These are phyloP conservation scores for Brassica balearica DNA, from an alignment of 441 rosid species.

Conservation along the genomic window DNA sequence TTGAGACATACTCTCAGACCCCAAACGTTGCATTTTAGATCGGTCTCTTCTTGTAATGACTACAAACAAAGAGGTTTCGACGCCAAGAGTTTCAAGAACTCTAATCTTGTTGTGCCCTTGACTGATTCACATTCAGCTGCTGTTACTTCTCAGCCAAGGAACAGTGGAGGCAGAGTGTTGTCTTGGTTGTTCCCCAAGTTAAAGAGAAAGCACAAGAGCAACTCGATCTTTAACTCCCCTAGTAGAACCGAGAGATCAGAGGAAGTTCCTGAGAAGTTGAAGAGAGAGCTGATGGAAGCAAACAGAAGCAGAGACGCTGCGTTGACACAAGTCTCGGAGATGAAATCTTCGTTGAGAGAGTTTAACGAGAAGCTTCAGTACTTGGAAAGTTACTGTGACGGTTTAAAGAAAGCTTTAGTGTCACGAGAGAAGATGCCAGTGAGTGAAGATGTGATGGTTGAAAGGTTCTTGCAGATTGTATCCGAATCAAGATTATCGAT, in stretches of 20 bases:
- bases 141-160: conserved; percentile 62
- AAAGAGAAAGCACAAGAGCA: conserved; percentile 71
- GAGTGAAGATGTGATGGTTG: conserved; percentile 87
- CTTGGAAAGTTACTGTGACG: conserved; percentile 81
- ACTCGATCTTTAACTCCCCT: conserved; percentile 51
- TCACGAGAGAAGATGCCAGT: conserved; percentile 63
- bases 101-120: conserved; percentile 79
- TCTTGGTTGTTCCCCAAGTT: conserved; percentile 82
- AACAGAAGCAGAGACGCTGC: conserved; percentile 81
- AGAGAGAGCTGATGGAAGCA: conserved; percentile 76
- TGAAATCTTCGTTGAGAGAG: conserved; percentile 79
- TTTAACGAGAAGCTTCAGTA: conserved; percentile 79
- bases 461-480: conserved; percentile 89
- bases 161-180: conserved; percentile 60
- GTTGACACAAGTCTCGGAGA: conserved; percentile 67
- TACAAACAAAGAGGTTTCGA: conserved; percentile 56
- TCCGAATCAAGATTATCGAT: conserved; percentile 92
- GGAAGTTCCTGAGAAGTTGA: conserved; percentile 74
- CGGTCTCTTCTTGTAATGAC: conserved; percentile 72
- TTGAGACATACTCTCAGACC: conserved; percentile 51
- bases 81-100: conserved; percentile 52
- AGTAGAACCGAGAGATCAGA: conserved; percentile 69
- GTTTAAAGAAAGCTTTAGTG: conserved; percentile 71
- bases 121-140: conserved; percentile 67
- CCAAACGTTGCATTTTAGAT: conserved; percentile 53